Percentiles rank a stretch among this genome's conserved stretches.
Conservation (phyloP, 345 rosid species). For the Citrus cavaleriei region DNA sequence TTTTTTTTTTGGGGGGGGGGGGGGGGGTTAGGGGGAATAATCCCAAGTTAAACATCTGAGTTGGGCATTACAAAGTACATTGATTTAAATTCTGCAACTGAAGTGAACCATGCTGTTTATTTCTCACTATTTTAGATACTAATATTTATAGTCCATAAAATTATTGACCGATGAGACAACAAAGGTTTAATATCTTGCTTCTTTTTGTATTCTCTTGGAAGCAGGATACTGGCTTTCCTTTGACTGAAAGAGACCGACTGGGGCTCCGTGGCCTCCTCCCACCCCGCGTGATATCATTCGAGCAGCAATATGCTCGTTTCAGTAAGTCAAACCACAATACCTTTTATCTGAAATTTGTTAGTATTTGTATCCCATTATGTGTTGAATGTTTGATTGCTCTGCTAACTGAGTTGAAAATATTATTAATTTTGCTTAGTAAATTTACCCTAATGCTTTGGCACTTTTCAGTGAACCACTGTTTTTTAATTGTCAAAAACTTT, state of each 20-base stretch:
- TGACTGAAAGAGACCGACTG: conserved; percentile 89
- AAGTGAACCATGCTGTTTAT: neutral
- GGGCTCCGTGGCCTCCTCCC: conserved; percentile 97
- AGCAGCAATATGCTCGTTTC: conserved; percentile 91
- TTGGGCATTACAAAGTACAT: neutral
- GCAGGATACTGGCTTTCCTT: conserved; percentile 97
- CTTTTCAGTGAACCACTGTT: neutral
- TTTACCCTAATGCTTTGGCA: neutral
- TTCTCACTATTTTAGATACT: neutral
- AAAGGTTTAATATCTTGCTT: neutral
- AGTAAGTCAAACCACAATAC: conserved; percentile 47
- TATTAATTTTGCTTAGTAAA: neutral
- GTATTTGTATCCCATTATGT: neutral
- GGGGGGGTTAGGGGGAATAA: neutral
- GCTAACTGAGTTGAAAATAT: neutral
- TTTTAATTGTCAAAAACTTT: neutral
- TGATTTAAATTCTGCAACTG: neutral
- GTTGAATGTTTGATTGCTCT: neutral
- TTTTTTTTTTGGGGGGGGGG: neutral
- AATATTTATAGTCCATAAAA: neutral
- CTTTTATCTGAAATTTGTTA: neutral
- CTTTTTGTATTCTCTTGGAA: conserved; percentile 1
- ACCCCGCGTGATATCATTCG: conserved; percentile 87
- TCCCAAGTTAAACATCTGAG: neutral
- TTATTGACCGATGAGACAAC: neutral